Conservation (phyloP, 305 asterid genomes). For the Fraxinus platypoda region DNA sequence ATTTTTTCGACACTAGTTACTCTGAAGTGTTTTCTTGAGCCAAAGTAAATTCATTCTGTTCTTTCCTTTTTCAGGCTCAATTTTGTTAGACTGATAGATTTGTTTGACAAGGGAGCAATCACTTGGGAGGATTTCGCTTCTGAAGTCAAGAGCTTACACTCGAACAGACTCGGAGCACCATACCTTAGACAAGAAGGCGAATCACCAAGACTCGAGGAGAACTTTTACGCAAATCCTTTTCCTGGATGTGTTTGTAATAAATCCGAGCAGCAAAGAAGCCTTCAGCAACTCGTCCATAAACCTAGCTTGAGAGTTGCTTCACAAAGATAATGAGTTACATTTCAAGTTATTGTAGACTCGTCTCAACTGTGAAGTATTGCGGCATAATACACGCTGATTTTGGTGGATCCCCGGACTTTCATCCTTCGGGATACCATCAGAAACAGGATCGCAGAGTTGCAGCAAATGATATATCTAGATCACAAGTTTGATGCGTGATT, state of each 20-base stretch:
- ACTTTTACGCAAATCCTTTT: constrained; percentile 76
- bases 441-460: not conserved
- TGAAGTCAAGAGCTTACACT: constrained; percentile 49
- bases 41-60: not conserved
- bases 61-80: constrained; percentile 44
- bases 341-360: not conserved
- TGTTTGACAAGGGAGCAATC: constrained; percentile 46
- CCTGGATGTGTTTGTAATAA: constrained; percentile 75
- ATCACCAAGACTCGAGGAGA: constrained; percentile 57
- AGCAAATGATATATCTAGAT: not conserved
- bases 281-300: constrained; percentile 14
- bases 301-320: constrained; percentile 13
- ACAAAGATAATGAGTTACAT: not conserved
- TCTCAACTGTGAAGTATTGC: not conserved
- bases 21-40: not conserved
- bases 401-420: constrained; percentile 1
- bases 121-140: constrained; percentile 50
- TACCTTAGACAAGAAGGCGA: constrained; percentile 46
- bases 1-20: not conserved
- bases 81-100: constrained; percentile 58
- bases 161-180: constrained; percentile 65
- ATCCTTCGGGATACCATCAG: not conserved
- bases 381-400: not conserved
- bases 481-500: not conserved
- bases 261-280: constrained; percentile 19